These are phyloP conservation scores for Lolium rigidum DNA, from an alignment of 176 grass and related monocot genomes.

Conservation along the genomic window DNA sequence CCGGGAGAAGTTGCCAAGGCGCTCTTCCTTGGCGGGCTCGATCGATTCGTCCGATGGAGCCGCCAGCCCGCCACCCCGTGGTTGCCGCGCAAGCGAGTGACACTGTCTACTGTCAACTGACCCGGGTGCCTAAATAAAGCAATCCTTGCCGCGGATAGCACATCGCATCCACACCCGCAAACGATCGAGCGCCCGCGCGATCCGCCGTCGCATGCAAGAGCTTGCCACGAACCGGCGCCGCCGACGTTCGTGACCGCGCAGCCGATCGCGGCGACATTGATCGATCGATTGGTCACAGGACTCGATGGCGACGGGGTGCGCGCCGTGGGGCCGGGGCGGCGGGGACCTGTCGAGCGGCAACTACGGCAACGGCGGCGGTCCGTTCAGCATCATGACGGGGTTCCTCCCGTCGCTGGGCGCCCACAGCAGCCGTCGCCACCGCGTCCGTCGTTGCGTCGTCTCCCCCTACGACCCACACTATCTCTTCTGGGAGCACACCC, in stretches of 20 bases:
- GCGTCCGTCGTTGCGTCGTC: slow-evolving; percentile 55
- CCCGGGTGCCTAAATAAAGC: slow-evolving; percentile 26
- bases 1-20: slow-evolving; percentile 8
- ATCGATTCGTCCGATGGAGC: not conserved
- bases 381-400: not conserved
- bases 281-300: not conserved
- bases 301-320: not conserved
- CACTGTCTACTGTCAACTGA: not conserved
- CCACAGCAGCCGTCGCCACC: slow-evolving; percentile 30
- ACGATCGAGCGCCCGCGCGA: slow-evolving; percentile 22
- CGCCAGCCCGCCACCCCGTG: not conserved
- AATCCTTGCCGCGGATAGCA: not conserved
- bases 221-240: not conserved
- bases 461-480: slow-evolving; percentile 72
- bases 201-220: not conserved
- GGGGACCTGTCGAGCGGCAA: not conserved
- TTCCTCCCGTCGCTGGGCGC: slow-evolving; percentile 68
- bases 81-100: not conserved
- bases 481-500: slow-evolving; percentile 36
- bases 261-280: not conserved
- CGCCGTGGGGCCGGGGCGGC: not conserved
- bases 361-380: not conserved
- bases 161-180: not conserved
- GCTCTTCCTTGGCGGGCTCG: not conserved
- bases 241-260: not conserved